These are phyloP conservation scores for Podospora pseudoanserina DNA, from an alignment of 495 filamentous ascomycete genomes.

Conservation along the genomic window DNA sequence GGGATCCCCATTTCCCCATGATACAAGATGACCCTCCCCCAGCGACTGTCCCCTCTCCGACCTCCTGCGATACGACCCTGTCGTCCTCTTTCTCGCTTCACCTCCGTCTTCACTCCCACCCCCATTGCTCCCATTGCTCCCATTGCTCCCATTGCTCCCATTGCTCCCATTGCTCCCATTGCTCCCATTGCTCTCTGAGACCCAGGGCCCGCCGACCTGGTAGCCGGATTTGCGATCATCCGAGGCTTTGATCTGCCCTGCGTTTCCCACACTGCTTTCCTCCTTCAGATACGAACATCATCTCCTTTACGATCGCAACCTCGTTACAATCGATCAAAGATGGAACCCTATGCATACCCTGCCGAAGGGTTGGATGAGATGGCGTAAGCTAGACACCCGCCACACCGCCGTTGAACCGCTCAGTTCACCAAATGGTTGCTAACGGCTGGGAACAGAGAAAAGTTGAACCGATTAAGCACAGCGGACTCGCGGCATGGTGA, in stretches of 20 bases:
- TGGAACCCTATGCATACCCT: slow-evolving; percentile 8
- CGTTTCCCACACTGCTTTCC: neutral
- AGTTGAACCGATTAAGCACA: slow-evolving; percentile 17
- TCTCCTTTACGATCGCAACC: neutral
- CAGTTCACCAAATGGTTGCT: neutral
- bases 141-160: neutral
- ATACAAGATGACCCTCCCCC: neutral
- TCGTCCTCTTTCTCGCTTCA: neutral
- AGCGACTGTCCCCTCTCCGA: neutral
- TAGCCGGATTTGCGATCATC: neutral
- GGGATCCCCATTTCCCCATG: neutral
- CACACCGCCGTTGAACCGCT: neutral
- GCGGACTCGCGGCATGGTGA: slow-evolving; percentile 9
- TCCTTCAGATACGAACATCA: neutral
- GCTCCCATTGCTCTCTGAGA: neutral
- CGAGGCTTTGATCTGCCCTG: too few species aligned
- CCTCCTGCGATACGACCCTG: neutral
- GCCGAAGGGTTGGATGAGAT: slow-evolving; percentile 20
- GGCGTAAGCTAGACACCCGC: slow-evolving; percentile 14
- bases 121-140: neutral
- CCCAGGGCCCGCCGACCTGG: neutral
- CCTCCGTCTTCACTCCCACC: neutral
- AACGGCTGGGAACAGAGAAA: slow-evolving; percentile 9
- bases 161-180: neutral
- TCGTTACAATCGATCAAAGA: neutral